Conservation (phyloP, 495 filamentous ascomycete genomes). For the Entonaema liquescens region DNA sequence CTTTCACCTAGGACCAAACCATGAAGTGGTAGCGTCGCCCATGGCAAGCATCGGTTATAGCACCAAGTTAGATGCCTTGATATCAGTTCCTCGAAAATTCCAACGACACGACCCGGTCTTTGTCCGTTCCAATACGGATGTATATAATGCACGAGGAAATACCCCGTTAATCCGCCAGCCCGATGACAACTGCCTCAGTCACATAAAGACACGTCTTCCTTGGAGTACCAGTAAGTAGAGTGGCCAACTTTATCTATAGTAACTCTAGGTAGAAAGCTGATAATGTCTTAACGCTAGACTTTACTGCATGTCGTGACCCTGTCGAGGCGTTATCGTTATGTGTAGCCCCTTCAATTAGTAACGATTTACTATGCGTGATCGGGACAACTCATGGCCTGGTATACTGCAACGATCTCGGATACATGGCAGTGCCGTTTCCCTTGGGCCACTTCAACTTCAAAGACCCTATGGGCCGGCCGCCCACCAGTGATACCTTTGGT, state of each 20-base stretch:
- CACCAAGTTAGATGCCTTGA: not conserved
- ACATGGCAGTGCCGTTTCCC: not conserved
- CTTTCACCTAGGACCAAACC: not conserved
- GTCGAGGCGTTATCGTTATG: not conserved
- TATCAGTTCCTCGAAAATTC: not conserved
- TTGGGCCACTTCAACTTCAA: not conserved
- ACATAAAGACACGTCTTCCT: not conserved
- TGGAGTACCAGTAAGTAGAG: not conserved
- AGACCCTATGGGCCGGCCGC: conserved; percentile 1
- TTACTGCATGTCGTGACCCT: not conserved
- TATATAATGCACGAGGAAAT: not conserved
- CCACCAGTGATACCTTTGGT: conserved; percentile 33
- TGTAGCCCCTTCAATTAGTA: conserved; percentile 21
- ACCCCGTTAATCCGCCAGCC: not conserved
- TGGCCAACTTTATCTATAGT: not conserved
- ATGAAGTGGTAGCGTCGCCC: not conserved
- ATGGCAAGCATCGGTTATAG: not conserved
- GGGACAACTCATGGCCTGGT: conserved; percentile 48
- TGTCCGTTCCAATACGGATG: not conserved
- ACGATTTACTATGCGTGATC: conserved; percentile 38
- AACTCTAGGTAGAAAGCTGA: not conserved
- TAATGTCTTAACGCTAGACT: not conserved
- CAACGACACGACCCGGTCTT: not conserved
- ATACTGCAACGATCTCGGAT: not conserved
- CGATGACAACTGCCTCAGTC: not conserved